Base-by-base conservation (phyloP, 805 yeast species). In the Diddensiella santjacobensis region DNA sequence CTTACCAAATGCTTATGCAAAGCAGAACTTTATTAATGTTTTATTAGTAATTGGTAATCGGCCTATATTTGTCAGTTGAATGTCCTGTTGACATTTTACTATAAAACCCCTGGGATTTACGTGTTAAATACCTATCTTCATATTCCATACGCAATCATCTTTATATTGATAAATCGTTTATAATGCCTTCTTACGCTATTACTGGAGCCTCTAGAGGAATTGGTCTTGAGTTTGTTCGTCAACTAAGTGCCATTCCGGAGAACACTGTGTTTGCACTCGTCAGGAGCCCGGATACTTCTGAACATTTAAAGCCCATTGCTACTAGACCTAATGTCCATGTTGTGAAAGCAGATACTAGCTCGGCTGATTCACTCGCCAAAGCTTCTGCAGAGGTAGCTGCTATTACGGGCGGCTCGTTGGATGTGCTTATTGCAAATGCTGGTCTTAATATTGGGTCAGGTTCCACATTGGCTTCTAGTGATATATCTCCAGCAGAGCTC, bases 131-230 rank as follows among this genome's bases (percentile, higher is more conserved):
- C n/a, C n/a, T n/a, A n/a, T n/a, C n/a, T n/a, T n/a, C n/a, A n/a
- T n/a, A n/a, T n/a, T n/a, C n/a, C n/a, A n/a, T n/a, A n/a, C n/a
- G n/a, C n/a, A n/a, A n/a, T n/a, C n/a, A n/a, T n/a, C n/a, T n/a
- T n/a, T n/a, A n/a, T n/a, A n/a, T n/a, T n/a, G n/a, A n/a, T n/a
- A n/a, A n/a, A n/a, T n/a, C n/a, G n/a, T n/a, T n/a, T n/a, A n/a
- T n/a, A n/a, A n/a, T n/a, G n/a, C n/a, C n/a, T n/a, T n/a, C n/a
- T n/a, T n/a, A n/a, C n/a, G n/a, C n/a, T n/a, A n/a, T n/a, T n/a
- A n/a, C n/a, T n/a, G n/a, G n/a, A n/a, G n/a, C n/a, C 26, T 63
- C 63, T 47, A 58, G 68, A 43, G 73, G 73, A 3, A 66, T 70
- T 46, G 73, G 73, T 2, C 60, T 61, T 20, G 57, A 44, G 3